A percentile compares a stretch with the other conserved stretches of the same genome.
These are phyloP conservation scores for Passiflora organensis DNA, from an alignment of 345 rosid species.

Conservation along the genomic window DNA sequence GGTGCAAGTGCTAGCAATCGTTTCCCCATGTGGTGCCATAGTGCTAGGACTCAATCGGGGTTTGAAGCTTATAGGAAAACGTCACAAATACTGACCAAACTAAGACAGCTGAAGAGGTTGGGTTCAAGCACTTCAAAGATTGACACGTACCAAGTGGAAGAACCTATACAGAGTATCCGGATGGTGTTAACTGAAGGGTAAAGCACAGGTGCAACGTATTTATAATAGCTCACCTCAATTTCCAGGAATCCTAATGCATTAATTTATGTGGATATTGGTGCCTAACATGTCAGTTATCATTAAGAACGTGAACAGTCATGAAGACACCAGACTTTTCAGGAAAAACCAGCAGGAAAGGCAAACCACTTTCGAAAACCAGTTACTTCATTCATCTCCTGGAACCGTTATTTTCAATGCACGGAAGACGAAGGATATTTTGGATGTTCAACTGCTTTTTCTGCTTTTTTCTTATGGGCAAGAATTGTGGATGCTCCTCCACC, in stretches of 20 bases:
- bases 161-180: not conserved
- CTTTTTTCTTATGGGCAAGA: not conserved
- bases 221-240: constrained; percentile 17
- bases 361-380: no score
- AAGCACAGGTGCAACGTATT: constrained; percentile 10
- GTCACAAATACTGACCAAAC: no score
- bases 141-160: constrained; percentile 1
- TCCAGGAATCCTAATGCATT: constrained; percentile 4
- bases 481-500: constrained; percentile 6
- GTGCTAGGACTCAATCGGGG: no score
- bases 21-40: constrained; percentile 70
- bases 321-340: constrained; percentile 33
- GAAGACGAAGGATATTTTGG: constrained; percentile 6
- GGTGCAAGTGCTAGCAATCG: constrained; percentile 23
- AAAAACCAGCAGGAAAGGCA: constrained; percentile 13
- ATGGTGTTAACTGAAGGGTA: not conserved
- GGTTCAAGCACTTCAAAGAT: no score
- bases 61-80: no score
- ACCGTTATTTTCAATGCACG: not conserved
- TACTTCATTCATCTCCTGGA: no score
- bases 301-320: constrained; percentile 17
- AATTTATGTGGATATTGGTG: constrained; percentile 34
- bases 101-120: no score
- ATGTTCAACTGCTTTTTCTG: constrained; percentile 13
- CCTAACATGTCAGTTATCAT: constrained; percentile 34